Base-by-base conservation (phyloP, 768 basidiomycete species). In the Lactifluus hygrophoroides region DNA sequence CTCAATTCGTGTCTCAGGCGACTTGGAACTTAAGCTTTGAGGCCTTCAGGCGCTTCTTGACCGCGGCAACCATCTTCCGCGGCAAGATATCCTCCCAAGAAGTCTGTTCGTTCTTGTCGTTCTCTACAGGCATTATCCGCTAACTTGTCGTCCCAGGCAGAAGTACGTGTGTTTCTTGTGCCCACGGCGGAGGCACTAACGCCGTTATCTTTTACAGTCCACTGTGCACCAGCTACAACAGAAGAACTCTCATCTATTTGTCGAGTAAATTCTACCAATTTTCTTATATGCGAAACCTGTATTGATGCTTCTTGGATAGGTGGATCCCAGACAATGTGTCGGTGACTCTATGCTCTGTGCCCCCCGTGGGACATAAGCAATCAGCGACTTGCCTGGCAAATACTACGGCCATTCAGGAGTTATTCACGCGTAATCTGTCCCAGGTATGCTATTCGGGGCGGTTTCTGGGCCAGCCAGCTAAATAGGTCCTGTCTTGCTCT, bases 261-360 rank as follows among this genome's bases (percentile, higher is more conserved):
- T 92, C 17, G 90, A 93, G 87, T 91, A 69, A n/a, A 58, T 83
- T 73, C 16, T 11, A 11, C 10, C 32, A 9, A 38, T 47, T 25
- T 34, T 34, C 25, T 28, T 11, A 5, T 5, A 27, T 49, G 17
- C 21, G 11, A 27, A 34, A 34, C 23, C 13, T 37, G 7, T 43
- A 32, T 43, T 7, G 35, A 45, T 10, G 55, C 34, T 13, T 47
- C 23, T 51, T 51, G 32, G 52, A n/a, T 55, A 89, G 86, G 65
- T 91, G 90, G 91, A 91, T 93, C 64, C 90, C 90, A 7, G 91
- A 92, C 70, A 92, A 93, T 62, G 85, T 93, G 9, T 92, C 90
- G 0, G 83, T 90, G 17, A 87, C 89, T 0, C 71, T 92, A 49
- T 89, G 90, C 60, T 84, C 85, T 2, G 86, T 91, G 1, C 89